These are phyloP conservation scores for Polygonum maritimum DNA, from an alignment of 148 eudicot genomes.

Conservation along the genomic window DNA sequence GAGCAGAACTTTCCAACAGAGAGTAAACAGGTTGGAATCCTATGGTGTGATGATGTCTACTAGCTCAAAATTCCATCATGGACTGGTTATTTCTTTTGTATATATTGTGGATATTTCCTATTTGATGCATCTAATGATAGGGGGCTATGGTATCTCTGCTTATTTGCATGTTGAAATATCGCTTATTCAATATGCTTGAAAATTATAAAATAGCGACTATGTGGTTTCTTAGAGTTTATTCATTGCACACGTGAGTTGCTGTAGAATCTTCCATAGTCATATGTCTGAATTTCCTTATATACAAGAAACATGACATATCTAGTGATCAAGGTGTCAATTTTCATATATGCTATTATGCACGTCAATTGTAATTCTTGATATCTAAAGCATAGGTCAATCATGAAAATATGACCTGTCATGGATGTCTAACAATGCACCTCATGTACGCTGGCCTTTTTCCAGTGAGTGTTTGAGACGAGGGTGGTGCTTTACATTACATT, in stretches of 20 bases:
- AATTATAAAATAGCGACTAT: neutral
- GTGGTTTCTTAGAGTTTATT: neutral
- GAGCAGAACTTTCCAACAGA: constrained; percentile 21
- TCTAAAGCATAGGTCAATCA: neutral
- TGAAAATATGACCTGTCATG: neutral
- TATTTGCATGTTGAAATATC: neutral
- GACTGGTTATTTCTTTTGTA: neutral
- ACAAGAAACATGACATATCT: neutral
- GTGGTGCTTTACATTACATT: neutral
- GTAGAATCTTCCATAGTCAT: neutral
- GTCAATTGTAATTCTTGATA: neutral
- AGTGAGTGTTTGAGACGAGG: neutral
- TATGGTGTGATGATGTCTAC: neutral
- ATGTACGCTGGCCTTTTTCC: neutral
- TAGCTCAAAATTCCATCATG: neutral
- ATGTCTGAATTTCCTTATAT: neutral
- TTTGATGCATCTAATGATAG: neutral
- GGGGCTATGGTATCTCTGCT: neutral
- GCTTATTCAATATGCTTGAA: neutral
- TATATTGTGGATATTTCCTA: too few species aligned
- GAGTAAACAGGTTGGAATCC: constrained; percentile 31
- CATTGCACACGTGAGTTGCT: neutral
- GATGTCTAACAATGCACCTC: neutral
- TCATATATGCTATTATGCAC: neutral
- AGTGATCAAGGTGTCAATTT: neutral